Evolutionary conservation across 2,329 filamentous ascomycete genomes (phyloP).

Genomic region (Ceratocystis eucalypticola): DNA sequence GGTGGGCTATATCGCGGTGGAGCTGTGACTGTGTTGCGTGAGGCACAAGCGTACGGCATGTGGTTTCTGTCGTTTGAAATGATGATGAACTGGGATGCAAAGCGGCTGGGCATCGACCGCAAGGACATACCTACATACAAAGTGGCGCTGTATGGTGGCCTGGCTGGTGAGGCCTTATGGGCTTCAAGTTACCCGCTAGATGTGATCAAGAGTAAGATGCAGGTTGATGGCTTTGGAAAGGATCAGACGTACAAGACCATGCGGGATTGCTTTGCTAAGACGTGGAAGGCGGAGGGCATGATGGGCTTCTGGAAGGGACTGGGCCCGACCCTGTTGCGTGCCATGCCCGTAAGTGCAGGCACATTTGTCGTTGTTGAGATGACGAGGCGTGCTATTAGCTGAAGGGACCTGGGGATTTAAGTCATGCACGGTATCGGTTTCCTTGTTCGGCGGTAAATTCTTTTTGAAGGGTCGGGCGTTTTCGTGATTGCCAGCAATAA

Average conservation of each 20-base stretch:
- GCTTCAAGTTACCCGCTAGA: slow-evolving; percentile 88
- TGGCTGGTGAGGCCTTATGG: slow-evolving; percentile 92
- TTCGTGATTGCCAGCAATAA: not conserved
- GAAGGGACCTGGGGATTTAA: slow-evolving; percentile 12
- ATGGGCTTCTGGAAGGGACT: slow-evolving; percentile 92
- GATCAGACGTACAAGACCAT: slow-evolving; percentile 63
- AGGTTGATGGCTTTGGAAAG: slow-evolving; percentile 78
- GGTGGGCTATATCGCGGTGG: slow-evolving; percentile 75
- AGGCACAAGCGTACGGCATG: slow-evolving; percentile 86
- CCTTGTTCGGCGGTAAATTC: not conserved
- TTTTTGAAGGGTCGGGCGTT: not conserved
- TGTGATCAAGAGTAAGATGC: slow-evolving; percentile 99
- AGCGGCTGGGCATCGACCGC: slow-evolving; percentile 60
- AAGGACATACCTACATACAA: slow-evolving; percentile 71
- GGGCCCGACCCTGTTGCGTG: slow-evolving; percentile 76
- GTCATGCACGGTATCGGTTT: not conserved
- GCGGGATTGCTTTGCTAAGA: slow-evolving; percentile 80
- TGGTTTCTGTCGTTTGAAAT: slow-evolving; percentile 96
- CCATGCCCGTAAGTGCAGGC: slow-evolving; percentile 95
- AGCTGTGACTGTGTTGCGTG: slow-evolving; percentile 70
- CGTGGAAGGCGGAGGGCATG: slow-evolving; percentile 60
- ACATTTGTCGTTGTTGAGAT: slow-evolving; percentile 78
- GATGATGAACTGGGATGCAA: slow-evolving; percentile 82
- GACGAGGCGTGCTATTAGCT: slow-evolving; percentile 49
- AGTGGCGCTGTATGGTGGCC: slow-evolving; percentile 79